phyloP scores from a whole-genome alignment of 2,329 filamentous ascomycete genomes.

The Magnaporthiopsis rhizophila region DNA sequence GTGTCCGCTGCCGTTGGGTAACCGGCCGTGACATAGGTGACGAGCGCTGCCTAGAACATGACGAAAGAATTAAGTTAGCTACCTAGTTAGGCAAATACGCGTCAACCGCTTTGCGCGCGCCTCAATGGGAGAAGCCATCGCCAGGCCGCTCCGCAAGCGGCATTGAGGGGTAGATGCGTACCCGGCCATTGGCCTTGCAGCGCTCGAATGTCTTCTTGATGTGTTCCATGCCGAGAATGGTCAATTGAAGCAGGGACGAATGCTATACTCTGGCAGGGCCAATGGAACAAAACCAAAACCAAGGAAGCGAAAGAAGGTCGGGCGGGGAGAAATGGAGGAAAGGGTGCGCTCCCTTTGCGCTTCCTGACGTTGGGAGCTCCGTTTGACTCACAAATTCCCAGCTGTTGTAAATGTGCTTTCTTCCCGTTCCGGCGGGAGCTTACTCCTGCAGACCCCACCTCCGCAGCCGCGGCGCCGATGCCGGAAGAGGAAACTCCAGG shows the following conservation, averaged over 20 bases:
- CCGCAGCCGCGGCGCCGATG: background rate
- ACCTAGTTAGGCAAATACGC: conserved; percentile 19
- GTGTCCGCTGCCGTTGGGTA: conserved; percentile 79
- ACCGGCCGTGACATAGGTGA: conserved; percentile 94
- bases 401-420: background rate
- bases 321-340: background rate
- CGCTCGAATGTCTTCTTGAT: conserved; percentile 52
- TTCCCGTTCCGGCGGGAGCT: background rate
- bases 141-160: background rate
- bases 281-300: background rate
- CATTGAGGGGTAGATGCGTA: conserved; percentile 27
- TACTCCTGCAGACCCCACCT: background rate
- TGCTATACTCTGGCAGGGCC: background rate
- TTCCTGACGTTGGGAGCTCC: background rate
- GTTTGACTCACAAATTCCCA: background rate
- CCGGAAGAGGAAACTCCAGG: background rate
- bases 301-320: background rate
- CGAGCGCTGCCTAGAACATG: conserved; percentile 61
- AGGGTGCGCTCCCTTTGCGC: background rate
- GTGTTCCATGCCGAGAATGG: conserved; percentile 36
- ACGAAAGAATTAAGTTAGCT: conserved; percentile 5
- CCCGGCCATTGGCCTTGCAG: conserved; percentile 52
- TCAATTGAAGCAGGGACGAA: conserved; percentile 8
- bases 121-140: background rate
- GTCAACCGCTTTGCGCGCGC: conserved; percentile 10